Evolutionary conservation across 768 basidiomycete genomes (phyloP).

Genomic region (Psilocybe cyanescens): DNA sequence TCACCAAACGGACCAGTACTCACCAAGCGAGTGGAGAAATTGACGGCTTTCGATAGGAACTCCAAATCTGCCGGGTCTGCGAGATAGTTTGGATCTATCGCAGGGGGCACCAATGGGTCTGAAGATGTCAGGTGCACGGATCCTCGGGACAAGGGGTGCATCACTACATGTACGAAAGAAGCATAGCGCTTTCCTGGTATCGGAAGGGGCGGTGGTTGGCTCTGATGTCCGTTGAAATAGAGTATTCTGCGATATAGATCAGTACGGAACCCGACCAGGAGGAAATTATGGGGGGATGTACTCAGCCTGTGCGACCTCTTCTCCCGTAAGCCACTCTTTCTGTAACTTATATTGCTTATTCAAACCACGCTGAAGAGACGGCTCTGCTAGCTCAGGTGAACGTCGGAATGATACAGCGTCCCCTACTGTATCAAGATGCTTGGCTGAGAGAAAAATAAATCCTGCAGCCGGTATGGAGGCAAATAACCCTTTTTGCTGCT

Average conservation of each 20-base stretch:
- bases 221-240: constrained; percentile 1
- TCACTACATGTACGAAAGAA: neutral
- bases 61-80: constrained; percentile 10
- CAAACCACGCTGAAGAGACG: neutral
- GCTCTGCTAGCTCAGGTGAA: neutral
- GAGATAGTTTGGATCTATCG: constrained; percentile 13
- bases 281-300: neutral
- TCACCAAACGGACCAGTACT: constrained; percentile 6
- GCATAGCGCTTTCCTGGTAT: constrained; percentile 8
- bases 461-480: neutral
- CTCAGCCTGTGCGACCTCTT: constrained; percentile 1
- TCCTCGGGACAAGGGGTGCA: constrained; percentile 14
- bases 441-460: neutral
- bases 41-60: neutral
- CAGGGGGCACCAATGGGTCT: constrained; percentile 2
- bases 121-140: constrained; percentile 6
- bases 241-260: neutral
- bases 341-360: constrained; percentile 14
- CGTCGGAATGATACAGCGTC: neutral
- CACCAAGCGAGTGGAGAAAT: constrained; percentile 3
- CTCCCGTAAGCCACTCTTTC: constrained; percentile 2
- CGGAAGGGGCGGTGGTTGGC: neutral
- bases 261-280: neutral
- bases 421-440: neutral
- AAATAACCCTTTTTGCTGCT: constrained; percentile 6